Evolutionary conservation across 148 eudicot genomes (phyloP), one percentile per base, ranked within the genome.

Genomic region (Cornus controversa): DNA sequence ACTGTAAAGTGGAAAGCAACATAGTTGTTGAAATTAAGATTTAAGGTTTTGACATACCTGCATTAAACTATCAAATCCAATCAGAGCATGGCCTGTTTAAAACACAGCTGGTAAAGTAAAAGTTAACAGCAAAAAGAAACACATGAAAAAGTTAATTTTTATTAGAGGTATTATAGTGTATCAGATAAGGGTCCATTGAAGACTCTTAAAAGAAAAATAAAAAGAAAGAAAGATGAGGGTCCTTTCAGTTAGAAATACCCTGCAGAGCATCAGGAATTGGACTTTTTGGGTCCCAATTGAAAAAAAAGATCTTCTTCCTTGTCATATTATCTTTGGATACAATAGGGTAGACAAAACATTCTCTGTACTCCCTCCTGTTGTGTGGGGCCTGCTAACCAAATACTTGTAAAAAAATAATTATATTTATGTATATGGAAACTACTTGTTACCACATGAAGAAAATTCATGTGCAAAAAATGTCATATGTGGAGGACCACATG

Each of bases 241-340:
- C 69, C 29, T 74, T 74, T 24, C 14, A 24, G 28, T 31, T 65
- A 62, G 29, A 24, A 24, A 26, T 16, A 18, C 25, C 25, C 6
- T 34, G 22, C 24, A n/a, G 20, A 36, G 26, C 64, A 60, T 60
- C 22, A 60, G 23, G 37, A 45, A 74, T 63, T 74, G 53, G 34
- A 73, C 66, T 73, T 72, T 72, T 68, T 22, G 66, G 66, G 75
- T 24, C 76, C 67, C 76, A 28, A 13, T 22, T 73, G 53, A 9
- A n/a, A 31, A 40, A 36, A 69, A 36, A 37, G 68, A 65, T 74
- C 67, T 65, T 74, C 50, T 65, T 62, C 28, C 40, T 34, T 69
- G 31, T 26, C 53, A 36, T 74, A 63, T 62, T 63, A 25, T 42
- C 3, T 64, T 65, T 75, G 58, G 45, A 15, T 75, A n/a, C 28